Evolutionary conservation across 208 protist species (phyloP).

Genomic region (Crithidia expoeki): DNA sequence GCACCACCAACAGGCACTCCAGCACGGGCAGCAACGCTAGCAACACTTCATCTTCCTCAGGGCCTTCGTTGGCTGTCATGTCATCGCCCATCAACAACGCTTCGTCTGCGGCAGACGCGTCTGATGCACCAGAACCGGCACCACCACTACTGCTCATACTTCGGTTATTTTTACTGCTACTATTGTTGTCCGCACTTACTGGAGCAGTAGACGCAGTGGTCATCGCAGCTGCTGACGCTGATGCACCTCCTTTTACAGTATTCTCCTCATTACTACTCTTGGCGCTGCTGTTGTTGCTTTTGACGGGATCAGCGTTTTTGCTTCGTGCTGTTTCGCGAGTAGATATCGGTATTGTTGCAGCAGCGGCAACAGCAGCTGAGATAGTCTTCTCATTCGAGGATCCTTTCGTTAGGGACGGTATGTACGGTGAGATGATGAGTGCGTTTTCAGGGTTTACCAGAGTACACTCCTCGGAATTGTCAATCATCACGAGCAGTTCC

Average conservation of each 20-base stretch:
- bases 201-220: neutral
- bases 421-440: slow-evolving; percentile 78
- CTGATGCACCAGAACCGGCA: neutral
- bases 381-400: slow-evolving; percentile 11
- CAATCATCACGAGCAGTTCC: slow-evolving; percentile 86
- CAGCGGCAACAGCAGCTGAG: neutral
- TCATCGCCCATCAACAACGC: slow-evolving; percentile 18
- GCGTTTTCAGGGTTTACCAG: slow-evolving; percentile 82
- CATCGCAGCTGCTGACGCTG: no score
- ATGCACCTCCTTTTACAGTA: no score
- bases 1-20: slow-evolving; percentile 78
- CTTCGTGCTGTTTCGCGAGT: neutral
- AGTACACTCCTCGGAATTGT: slow-evolving; percentile 85
- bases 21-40: slow-evolving; percentile 75
- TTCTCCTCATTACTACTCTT: no score
- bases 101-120: slow-evolving; percentile 1
- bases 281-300: no score
- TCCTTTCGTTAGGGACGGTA: slow-evolving; percentile 46
- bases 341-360: neutral
- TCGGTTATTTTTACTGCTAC: neutral
- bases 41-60: slow-evolving; percentile 71
- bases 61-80: slow-evolving; percentile 19
- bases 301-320: no score
- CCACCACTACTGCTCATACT: neutral
- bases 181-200: neutral